Evolutionary conservation across 352 stramenopile genomes (phyloP).

Genomic region (Phytophthora megakarya): DNA sequence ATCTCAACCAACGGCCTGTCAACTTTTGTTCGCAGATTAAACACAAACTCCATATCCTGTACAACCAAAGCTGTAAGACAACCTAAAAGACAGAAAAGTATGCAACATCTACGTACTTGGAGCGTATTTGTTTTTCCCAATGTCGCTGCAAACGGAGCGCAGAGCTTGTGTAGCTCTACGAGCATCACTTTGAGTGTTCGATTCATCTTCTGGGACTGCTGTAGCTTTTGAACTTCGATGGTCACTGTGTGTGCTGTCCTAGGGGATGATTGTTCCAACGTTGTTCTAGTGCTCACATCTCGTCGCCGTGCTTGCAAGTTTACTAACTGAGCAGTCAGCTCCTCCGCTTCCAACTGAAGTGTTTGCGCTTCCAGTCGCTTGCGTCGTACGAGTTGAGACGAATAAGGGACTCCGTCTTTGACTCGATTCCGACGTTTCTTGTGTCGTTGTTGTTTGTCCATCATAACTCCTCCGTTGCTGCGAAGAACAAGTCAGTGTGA

Average conservation of each 20-base stretch:
- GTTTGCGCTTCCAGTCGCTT: not conserved
- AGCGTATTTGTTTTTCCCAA: constrained; percentile 7
- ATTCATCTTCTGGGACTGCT: constrained; percentile 20
- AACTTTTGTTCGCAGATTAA: constrained; percentile 4
- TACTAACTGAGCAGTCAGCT: not conserved
- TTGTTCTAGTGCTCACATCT: not conserved
- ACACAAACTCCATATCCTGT: constrained; percentile 20
- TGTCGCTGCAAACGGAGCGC: not conserved
- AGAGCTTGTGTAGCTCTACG: constrained; percentile 2
- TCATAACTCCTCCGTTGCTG: too few relatives aligned
- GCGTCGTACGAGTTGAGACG: not conserved
- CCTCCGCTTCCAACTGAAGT: not conserved
- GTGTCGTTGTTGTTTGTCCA: not conserved
- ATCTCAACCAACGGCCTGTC: not conserved
- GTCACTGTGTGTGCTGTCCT: too few relatives aligned
- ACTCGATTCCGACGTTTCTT: not conserved
- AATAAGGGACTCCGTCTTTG: not conserved
- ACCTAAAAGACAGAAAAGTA: too few relatives aligned
- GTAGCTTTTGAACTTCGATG: not conserved
- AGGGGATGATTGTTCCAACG: too few relatives aligned
- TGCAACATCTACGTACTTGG: too few relatives aligned
- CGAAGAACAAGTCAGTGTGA: too few relatives aligned
- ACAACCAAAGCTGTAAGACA: not conserved
- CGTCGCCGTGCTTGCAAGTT: not conserved
- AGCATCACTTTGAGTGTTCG: constrained; percentile 20